Percentiles rank a stretch among this genome's conserved stretches.
These are phyloP conservation scores for Mycena indigotica DNA, from an alignment of 768 basidiomycete species.

Conservation along the genomic window DNA sequence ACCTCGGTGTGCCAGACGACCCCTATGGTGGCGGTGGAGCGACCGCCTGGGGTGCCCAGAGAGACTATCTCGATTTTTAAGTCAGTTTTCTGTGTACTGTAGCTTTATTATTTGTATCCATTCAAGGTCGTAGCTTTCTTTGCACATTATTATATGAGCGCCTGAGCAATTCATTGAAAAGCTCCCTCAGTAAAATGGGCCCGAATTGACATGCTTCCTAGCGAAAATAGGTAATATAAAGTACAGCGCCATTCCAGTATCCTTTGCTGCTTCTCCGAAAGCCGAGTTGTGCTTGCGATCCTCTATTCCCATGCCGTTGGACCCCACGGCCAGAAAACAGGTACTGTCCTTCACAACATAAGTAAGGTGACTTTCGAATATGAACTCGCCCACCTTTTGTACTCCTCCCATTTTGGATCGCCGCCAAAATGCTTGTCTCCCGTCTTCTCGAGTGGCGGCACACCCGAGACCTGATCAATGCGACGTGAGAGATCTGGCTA, in stretches of 20 bases:
- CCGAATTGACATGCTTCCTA: no score
- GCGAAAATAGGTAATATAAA: no score
- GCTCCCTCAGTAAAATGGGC: no score
- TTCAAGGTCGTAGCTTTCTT: no score
- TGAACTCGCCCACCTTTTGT: slow-evolving; percentile 50
- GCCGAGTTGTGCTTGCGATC: no score
- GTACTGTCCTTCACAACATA: slow-evolving; percentile 43
- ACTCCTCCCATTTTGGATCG: slow-evolving; percentile 58
- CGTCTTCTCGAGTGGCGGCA: slow-evolving; percentile 66
- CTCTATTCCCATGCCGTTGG: no score
- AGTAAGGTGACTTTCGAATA: not conserved
- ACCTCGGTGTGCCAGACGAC: slow-evolving; percentile 40
- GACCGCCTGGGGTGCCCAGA: slow-evolving; percentile 47
- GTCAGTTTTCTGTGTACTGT: not conserved
- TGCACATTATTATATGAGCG: no score
- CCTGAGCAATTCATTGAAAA: no score
- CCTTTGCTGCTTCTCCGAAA: no score
- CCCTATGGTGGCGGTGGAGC: slow-evolving; percentile 50
- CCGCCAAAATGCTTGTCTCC: slow-evolving; percentile 58
- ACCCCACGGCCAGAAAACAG: slow-evolving; percentile 52
- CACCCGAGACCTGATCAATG: slow-evolving; percentile 73
- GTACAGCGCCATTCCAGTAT: no score
- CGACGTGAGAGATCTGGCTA: not conserved
- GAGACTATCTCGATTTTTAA: slow-evolving; percentile 61
- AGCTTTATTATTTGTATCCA: not conserved